Percentiles rank a stretch among this genome's conserved stretches.
Evolutionary conservation across 345 rosid species (phyloP).

Genomic region (Viola odorata): DNA sequence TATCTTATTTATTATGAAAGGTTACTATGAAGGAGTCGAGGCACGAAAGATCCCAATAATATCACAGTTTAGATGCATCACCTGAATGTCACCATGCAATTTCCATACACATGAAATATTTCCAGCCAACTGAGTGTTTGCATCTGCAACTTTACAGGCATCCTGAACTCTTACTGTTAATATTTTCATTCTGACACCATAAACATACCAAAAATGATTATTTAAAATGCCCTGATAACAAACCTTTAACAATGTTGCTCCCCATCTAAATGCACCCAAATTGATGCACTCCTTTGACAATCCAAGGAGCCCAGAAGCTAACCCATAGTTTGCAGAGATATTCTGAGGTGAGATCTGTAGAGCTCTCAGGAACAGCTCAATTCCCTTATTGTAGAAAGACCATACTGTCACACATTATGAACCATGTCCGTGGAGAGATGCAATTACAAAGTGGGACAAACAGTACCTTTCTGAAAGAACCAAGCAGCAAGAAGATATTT

Average conservation of each 20-base stretch:
- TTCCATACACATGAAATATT: slow-evolving; percentile 78
- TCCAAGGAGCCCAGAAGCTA: slow-evolving; percentile 76
- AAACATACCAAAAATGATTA: background rate
- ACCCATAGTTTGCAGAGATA: slow-evolving; percentile 72
- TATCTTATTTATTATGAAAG: background rate
- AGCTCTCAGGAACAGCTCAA: slow-evolving; percentile 77
- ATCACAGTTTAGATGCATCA: slow-evolving; percentile 10
- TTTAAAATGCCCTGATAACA: slow-evolving; percentile 12
- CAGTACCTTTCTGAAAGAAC: slow-evolving; percentile 79
- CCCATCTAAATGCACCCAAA: slow-evolving; percentile 85
- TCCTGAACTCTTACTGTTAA: slow-evolving; percentile 44
- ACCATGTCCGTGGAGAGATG: background rate
- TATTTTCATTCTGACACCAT: background rate
- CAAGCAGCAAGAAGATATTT: slow-evolving; percentile 82
- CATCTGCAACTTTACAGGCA: slow-evolving; percentile 51
- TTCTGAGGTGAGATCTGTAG: slow-evolving; percentile 65
- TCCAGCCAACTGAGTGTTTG: slow-evolving; percentile 46
- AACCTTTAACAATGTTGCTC: slow-evolving; percentile 83
- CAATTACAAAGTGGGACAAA: background rate
- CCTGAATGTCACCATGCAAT: slow-evolving; percentile 87
- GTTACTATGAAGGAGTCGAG: background rate
- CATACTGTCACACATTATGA: slow-evolving; percentile 3
- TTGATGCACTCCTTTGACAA: slow-evolving; percentile 77
- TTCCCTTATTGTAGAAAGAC: slow-evolving; percentile 48
- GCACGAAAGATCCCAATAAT: background rate